Percentiles rank a stretch among this genome's conserved stretches.
Evolutionary conservation across 1,139 yeast species (phyloP).

Genomic region (Nakaseomyces sp.): DNA sequence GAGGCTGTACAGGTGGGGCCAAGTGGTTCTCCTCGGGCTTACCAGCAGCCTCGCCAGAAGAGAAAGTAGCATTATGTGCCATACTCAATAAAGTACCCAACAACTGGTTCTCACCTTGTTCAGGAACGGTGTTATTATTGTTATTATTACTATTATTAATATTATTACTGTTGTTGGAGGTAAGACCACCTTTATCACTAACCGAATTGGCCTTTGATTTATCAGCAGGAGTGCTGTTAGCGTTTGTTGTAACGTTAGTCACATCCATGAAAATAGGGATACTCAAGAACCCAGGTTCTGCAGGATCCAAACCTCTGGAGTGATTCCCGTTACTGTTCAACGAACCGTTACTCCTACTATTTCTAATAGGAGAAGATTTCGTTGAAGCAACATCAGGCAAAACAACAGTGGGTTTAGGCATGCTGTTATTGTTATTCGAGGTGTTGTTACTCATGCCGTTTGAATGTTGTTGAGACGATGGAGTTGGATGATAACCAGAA

Average conservation of each 20-base stretch:
- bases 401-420: not conserved
- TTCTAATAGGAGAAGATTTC: not conserved
- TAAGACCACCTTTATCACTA: too few relatives aligned
- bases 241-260: not conserved
- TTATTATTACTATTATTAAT: too few relatives aligned
- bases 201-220: not conserved
- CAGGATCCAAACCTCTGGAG: constrained; percentile 4
- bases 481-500: not conserved
- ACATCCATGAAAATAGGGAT: constrained; percentile 6
- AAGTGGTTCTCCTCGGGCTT: not conserved
- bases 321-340: constrained; percentile 2
- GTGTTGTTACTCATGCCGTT: too few relatives aligned
- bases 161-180: too few relatives aligned
- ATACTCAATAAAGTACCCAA: not conserved
- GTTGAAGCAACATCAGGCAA: not conserved
- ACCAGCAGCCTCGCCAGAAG: not conserved
- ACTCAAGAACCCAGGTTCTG: constrained; percentile 3
- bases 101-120: not conserved
- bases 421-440: not conserved
- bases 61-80: constrained; percentile 1
- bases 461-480: not conserved
- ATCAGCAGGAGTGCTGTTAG: not conserved
- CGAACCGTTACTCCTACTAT: constrained; percentile 1
- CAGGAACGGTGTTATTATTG: not conserved
- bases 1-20: not conserved